Conservation (phyloP, 306 rosid genomes). For the Prunus fruticosa region DNA sequence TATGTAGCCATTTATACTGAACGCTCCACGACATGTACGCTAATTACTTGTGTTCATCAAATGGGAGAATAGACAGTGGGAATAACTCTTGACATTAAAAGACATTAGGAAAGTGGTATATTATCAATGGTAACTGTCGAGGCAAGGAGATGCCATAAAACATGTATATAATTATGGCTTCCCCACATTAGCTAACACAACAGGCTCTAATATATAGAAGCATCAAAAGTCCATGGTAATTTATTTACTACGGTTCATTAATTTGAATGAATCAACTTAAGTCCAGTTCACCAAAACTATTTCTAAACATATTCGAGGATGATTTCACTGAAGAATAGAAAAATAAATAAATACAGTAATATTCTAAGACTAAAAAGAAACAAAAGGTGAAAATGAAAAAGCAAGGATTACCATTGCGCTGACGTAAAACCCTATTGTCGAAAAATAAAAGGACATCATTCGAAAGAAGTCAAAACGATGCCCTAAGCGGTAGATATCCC, state of each 20-base stretch:
- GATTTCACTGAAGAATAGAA: background rate
- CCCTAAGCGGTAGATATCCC: conserved; percentile 89
- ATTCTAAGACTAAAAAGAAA: background rate
- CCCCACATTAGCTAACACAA: background rate
- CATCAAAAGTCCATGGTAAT: background rate
- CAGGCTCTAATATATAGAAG: background rate
- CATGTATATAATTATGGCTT: background rate
- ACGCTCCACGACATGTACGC: background rate
- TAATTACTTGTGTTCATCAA: background rate
- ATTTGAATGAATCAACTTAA: conserved; percentile 3
- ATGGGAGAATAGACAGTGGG: background rate
- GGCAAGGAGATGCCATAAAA: background rate
- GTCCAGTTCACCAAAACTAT: background rate
- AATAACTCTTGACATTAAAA: background rate
- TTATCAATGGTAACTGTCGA: too few species aligned
- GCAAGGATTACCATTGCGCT: conserved; percentile 74
- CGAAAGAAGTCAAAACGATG: conserved; percentile 99
- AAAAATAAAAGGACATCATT: conserved; percentile 84
- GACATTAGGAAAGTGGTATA: too few species aligned
- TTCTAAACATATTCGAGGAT: background rate
- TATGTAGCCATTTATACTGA: background rate
- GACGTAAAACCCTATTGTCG: conserved; percentile 82
- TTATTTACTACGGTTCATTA: background rate
- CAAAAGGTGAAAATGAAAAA: background rate
- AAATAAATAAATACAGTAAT: background rate